These are phyloP conservation scores for Solanum raphanifolium DNA, from an alignment of 257 asterid species.

Conservation along the genomic window DNA sequence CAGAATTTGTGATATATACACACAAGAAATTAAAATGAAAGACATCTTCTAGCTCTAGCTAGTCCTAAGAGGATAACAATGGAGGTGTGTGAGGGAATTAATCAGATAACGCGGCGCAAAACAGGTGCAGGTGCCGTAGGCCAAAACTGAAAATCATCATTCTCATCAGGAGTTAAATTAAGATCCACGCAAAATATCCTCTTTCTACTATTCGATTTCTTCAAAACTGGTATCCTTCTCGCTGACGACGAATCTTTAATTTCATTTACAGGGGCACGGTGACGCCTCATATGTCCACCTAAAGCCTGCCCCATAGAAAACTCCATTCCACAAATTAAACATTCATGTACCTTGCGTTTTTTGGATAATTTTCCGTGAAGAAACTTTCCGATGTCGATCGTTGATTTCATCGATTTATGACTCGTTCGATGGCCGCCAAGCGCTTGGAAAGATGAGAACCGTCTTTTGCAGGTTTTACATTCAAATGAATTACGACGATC, in stretches of 20 bases:
- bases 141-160: neutral
- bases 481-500: neutral
- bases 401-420: slow-evolving; percentile 12
- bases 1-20: no score
- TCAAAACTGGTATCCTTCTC: neutral
- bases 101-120: neutral
- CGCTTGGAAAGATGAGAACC: neutral
- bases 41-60: no score
- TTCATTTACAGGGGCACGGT: slow-evolving; percentile 2
- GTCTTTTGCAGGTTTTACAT: slow-evolving; percentile 22
- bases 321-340: slow-evolving; percentile 24
- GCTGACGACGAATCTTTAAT: neutral
- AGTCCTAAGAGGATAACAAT: no score
- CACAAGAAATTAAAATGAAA: no score
- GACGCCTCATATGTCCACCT: slow-evolving; percentile 40
- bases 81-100: no score
- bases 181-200: slow-evolving; percentile 7
- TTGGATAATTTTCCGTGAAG: neutral
- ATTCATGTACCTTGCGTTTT: slow-evolving; percentile 11
- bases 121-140: neutral
- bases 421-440: slow-evolving; percentile 25
- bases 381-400: neutral
- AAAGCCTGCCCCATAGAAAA: slow-evolving; percentile 27
- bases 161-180: slow-evolving; percentile 21
- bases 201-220: slow-evolving; percentile 8